Conservation (phyloP, 257 asterid genomes). For the Plantago elongata region DNA sequence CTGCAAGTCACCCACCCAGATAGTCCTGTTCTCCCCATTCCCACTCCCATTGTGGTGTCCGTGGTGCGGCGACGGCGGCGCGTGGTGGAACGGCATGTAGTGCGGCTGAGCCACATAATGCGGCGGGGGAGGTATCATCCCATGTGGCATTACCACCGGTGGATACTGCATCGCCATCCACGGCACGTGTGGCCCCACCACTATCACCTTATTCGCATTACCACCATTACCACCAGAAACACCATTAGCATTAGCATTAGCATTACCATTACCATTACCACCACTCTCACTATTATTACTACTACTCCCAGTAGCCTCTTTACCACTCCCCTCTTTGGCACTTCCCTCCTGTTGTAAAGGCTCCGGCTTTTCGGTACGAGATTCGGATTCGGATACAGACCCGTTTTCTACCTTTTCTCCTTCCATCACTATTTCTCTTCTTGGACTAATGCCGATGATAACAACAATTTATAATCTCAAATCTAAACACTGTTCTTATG, state of each 20-base stretch:
- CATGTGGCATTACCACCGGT: conserved; percentile 83
- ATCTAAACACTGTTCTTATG: no score
- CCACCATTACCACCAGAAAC: conserved; percentile 20
- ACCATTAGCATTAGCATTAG: conserved; percentile 11
- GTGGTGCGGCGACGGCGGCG: conserved; percentile 28
- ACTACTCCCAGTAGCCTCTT: no score
- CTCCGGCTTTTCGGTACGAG: conserved; percentile 21
- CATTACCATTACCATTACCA: conserved; percentile 14
- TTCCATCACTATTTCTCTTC: conserved; percentile 36
- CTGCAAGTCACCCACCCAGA: conserved; percentile 96
- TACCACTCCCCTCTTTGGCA: no score
- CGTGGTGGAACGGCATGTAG: conserved; percentile 61
- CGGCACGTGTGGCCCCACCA: conserved; percentile 42
- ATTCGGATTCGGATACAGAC: conserved; percentile 39
- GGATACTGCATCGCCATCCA: conserved; percentile 80
- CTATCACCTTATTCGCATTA: conserved; percentile 20
- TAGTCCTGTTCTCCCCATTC: conserved; percentile 70
- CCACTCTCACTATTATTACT: no score
- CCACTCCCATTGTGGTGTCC: not conserved
- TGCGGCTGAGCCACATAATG: conserved; percentile 43
- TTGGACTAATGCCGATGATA: conserved; percentile 22
- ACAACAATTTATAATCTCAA: no score
- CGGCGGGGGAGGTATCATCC: conserved; percentile 69
- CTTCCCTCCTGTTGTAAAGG: not conserved
- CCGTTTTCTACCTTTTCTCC: no score